Evolutionary conservation across 129 eudicot species (phyloP), one percentile per base, ranked within the genome.

Genomic region (Chrysanthemum makinoi): DNA sequence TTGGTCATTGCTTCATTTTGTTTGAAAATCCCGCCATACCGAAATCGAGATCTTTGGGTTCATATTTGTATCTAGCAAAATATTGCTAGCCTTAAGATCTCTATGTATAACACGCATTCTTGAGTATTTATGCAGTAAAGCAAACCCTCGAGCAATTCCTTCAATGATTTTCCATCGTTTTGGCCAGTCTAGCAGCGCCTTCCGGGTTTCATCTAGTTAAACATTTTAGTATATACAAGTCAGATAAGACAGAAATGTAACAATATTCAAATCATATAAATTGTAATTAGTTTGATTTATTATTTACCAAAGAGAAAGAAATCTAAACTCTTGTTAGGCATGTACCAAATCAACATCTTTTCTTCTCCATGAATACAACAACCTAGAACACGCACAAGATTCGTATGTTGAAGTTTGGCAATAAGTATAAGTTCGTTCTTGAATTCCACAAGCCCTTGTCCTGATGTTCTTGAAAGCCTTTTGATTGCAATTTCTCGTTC

Each of bases 71-170:
- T 30, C 35, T 30, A 30, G 6, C 35, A 30, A 30, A 30, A 30
- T 3, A 30, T 30, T 30, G 35, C 35, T 30, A 30, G 35, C 35
- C 6, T 30, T 30, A 4, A 30, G 35, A 4, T 4, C 35, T 30
- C 35, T 30, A 3, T 30, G 35, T 30, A 30, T 30, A 30, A 88
- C 83, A 43, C 77, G 46, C 68, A 85, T 67, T 78, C 91, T 85
- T 3, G 95, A 88, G 65, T 88, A 83, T 10, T 76, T 83, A 62
- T 85, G 90, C 87, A 16, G 81, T 22, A 22, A 22, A 22, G 24
- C 24, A 22, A 22, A 22, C 24, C 24, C 24, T 22, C n/a, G 24
- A 57, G 84, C 80, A 63, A 85, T 74, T 53, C 95, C 95, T 56
- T 71, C 68, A 43, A 68, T 70, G 22, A 61, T 61, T 10, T 62